Base-by-base conservation (phyloP, 2,329 filamentous ascomycete genomes). In the Sclerotinia trifoliorum region DNA sequence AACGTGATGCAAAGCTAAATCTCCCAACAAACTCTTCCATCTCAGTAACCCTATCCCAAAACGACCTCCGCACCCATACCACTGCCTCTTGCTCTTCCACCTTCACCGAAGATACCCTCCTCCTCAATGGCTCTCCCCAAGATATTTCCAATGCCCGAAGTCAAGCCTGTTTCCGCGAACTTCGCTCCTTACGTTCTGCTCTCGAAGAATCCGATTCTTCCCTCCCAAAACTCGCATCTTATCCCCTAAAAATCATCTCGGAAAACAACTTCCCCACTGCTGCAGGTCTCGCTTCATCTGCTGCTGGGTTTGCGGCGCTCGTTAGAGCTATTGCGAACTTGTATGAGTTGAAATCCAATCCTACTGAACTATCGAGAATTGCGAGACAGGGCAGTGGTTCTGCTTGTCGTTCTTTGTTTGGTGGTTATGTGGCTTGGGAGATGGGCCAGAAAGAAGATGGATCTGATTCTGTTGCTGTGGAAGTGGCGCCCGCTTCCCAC, bases 221-320 rank as follows among this genome's bases (percentile, higher is more conserved):
- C 29, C 85, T 97, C n/a, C 93, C 94, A 55, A 92, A 91, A 79
- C 88, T 99, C 68, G 91, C 93, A 15, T 78, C 84, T 64, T 84
- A 91, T 76, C 88, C 91, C 46, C 87, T 99, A 70, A 91, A 90
- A 75, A 90, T 99, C 73, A 93, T 97, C 68, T 95, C 92, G 68
- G 91, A 95, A 83, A 99, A 99, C 86, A 99, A 99, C 85, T 99
- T 99, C 85, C 95, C 95, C 71, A 99, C 95, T 2, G 95, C 95
- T 35, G 95, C 95, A 5, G 95, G 95, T 8, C 88, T 99, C 21
- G 89, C 89, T 5, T 90, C 86, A 24, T 91, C 88, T 0, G 89
- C 88, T 1, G 88, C 88, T 1, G 88, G 88, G 6, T 90, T 90
- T 71, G 88, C 88, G 3, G 88, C 88, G 26, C 81, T 90, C 7